Conservation (phyloP, 2,329 filamentous ascomycete genomes). For the Metarhizium guizhouense region DNA sequence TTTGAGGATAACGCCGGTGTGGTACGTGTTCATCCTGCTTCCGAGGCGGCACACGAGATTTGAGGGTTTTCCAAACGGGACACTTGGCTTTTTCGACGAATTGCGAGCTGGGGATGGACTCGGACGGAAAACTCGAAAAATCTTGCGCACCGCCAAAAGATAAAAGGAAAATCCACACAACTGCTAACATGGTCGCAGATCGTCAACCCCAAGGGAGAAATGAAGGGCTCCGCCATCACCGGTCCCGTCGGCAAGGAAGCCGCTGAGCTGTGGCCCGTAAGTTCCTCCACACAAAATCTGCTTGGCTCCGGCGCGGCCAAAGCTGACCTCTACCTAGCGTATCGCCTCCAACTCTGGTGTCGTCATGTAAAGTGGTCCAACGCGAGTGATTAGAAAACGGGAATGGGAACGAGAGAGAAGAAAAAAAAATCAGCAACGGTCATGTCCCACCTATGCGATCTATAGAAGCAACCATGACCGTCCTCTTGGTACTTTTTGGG, state of each 20-base stretch:
- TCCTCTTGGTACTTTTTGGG: slow-evolving; percentile 9
- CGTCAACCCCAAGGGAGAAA: slow-evolving; percentile 99
- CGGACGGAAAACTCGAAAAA: not conserved
- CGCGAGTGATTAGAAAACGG: slow-evolving; percentile 10
- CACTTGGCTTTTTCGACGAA: no score
- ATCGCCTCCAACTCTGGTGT: slow-evolving; percentile 99
- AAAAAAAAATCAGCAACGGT: slow-evolving; percentile 17
- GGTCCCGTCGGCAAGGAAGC: slow-evolving; percentile 99
- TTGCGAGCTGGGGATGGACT: no score
- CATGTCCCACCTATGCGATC: slow-evolving; percentile 22
- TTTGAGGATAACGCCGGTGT: slow-evolving; percentile 99
- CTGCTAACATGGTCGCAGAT: slow-evolving; percentile 48
- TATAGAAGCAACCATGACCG: slow-evolving; percentile 16
- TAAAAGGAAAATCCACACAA: not conserved
- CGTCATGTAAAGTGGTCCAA: slow-evolving; percentile 75
- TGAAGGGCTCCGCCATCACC: slow-evolving; percentile 99
- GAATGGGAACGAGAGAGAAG: not conserved
- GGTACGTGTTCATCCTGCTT: slow-evolving; percentile 48
- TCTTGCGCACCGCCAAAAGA: not conserved
- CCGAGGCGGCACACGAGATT: not conserved
- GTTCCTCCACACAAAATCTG: slow-evolving; percentile 25
- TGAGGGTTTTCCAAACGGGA: not conserved
- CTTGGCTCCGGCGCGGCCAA: not conserved
- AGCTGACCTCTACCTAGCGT: slow-evolving; percentile 49
- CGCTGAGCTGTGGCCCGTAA: slow-evolving; percentile 97